Evolutionary conservation across 2,329 filamentous ascomycete species (phyloP).

Genomic region (Colletotrichum liaoningense): DNA sequence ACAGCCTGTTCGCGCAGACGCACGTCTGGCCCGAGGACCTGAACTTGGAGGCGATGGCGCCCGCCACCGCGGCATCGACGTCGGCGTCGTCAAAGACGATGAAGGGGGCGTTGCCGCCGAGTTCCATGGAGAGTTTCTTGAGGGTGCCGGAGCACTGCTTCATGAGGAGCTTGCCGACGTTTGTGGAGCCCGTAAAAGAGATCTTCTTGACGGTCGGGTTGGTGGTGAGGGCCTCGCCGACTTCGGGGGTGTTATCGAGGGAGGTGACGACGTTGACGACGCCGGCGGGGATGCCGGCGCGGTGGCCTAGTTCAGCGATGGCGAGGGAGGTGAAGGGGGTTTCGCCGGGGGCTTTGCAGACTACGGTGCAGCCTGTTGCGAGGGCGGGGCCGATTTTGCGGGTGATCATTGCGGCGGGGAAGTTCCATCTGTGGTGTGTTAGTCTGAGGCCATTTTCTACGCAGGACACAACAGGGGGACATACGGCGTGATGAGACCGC

Average conservation of each 20-base stretch:
- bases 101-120: slow-evolving; percentile 95
- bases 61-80: slow-evolving; percentile 83
- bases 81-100: slow-evolving; percentile 98
- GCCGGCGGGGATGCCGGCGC: slow-evolving; percentile 89
- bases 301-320: slow-evolving; percentile 84
- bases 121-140: slow-evolving; percentile 87
- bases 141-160: slow-evolving; percentile 86
- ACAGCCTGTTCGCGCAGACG: slow-evolving; percentile 88
- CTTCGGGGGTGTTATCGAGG: slow-evolving; percentile 79
- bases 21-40: slow-evolving; percentile 95
- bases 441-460: not conserved
- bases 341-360: slow-evolving; percentile 91
- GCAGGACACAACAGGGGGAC: slow-evolving; percentile 21
- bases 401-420: slow-evolving; percentile 82
- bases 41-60: slow-evolving; percentile 91
- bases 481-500: slow-evolving; percentile 81
- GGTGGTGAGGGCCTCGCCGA: slow-evolving; percentile 82
- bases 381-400: slow-evolving; percentile 79
- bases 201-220: slow-evolving; percentile 85
- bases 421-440: slow-evolving; percentile 74
- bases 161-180: slow-evolving; percentile 82
- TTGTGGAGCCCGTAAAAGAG: slow-evolving; percentile 89
- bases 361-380: slow-evolving; percentile 95
- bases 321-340: slow-evolving; percentile 93
- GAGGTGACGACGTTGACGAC: slow-evolving; percentile 92